Evolutionary conservation across 768 basidiomycete genomes (phyloP), one percentile per base, ranked within the genome.

Genomic region (Pulveroboletus frians): DNA sequence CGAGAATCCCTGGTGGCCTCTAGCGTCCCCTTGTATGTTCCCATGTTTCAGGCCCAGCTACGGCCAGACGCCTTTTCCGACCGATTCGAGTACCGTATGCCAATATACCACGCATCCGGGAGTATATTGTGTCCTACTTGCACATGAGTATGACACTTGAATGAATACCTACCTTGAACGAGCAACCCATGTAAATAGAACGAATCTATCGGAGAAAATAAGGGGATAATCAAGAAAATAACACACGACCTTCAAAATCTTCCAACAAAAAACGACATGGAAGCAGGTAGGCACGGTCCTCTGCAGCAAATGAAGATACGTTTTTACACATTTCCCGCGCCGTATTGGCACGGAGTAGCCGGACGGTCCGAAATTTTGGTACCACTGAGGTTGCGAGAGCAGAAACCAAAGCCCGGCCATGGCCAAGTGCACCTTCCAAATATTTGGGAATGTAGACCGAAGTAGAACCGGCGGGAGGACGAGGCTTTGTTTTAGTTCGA

Each of bases 371-470:
- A 23, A 66, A 52, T 18, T 54, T 59, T 11, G 55, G 47, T 15
- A 55, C 63, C 3, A 52, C 51, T 10, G 66, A 17, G 18, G 62
- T 62, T 11, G 31, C 29, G 39, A 65, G 65, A 38, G 65, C 55
- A 7, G 52, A 49, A 43, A 65, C n/a, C 36, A 65, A 42, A 23
- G 55, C 43, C 6, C 44, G 49, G 10, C 51, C 46, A 39, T 64
- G 57, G 40, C 52, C 50, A 39, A 46, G 17, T 34, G 50, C 51
- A 21, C 43, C 49, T 34, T 56, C 53, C 4, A 20, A 10, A 17
- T 47, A 37, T 36, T 62, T 66, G 36, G 36, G 55, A 53, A 38
- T 64, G 43, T 21, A 67, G 32, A 23, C 60, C 52, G 30, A 65
- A 57, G 37, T 38, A 54, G n/a, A 62, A 65, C 34, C 7, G 65